Base-by-base conservation (phyloP, 192 early-diverging fungal genomes). In the Glomus cerebriforme region DNA sequence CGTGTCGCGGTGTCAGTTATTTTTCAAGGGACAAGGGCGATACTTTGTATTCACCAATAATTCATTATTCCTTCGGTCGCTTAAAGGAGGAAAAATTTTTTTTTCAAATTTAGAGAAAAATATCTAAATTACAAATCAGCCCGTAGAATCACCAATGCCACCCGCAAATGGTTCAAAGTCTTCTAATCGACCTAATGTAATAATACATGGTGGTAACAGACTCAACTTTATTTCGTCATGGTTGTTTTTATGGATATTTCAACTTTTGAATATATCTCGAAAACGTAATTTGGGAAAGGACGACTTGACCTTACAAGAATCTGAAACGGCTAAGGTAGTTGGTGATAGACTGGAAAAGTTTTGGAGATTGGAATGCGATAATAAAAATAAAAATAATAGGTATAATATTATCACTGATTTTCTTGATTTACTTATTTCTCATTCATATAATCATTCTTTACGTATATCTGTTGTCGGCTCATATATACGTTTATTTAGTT, bases 211-310 rank as follows among this genome's bases (percentile, higher is more conserved):
- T 32, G 80, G 81, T 63, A 82, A 82, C 54, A 77, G 83, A 19
- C 43, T 78, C 69, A 89, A 87, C 80, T 69, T 89, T 49, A 31
- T 89, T 47, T 92, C 91, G 1, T 81, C 82, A 65, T 85, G 92
- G 78, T 85, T 92, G 43, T 90, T 93, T 71, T 59, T 87, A 22
- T 93, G 92, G 92, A 84, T 92, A 35, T 85, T 93, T 72, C 79
- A 81, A 6, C 81, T 93, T 15, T 73, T 93, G 29, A 68, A 76
- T 34, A 74, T 81, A 26, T 81, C 82, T 22, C 37, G 75, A 63
- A 76, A 77, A 60, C 80, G 81, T 19, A 81, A 84, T 67, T 87
- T 90, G 24, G 76, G 80, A 77, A 79, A 85, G 49, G 82, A 92
- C 4, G 81, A 82, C 43, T 83, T 92, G 71, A 75, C 83, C 47